Conservation (phyloP, 2,329 filamentous ascomycete species). For the Diplodia seriata region DNA sequence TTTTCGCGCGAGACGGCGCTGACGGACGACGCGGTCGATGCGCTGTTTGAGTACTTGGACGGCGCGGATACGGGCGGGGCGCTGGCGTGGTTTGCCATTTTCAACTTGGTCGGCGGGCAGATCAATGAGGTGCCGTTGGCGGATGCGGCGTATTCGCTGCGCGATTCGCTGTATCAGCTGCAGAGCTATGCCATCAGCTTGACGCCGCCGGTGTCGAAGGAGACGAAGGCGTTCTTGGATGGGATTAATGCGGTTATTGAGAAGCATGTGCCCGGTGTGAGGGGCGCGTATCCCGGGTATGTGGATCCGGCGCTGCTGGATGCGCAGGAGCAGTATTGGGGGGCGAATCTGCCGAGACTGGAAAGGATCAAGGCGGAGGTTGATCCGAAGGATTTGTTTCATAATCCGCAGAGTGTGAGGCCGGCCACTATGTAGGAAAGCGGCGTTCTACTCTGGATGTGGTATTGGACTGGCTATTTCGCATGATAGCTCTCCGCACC, state of each 20-base stretch:
- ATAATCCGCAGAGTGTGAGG: constrained; percentile 46
- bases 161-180: constrained; percentile 45
- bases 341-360: constrained; percentile 45
- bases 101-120: constrained; percentile 45
- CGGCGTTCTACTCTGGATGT: too few relatives aligned
- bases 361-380: constrained; percentile 49
- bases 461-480: too few relatives aligned
- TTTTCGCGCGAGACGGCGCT: constrained; percentile 43
- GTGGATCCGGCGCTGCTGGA: constrained; percentile 56
- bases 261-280: constrained; percentile 40
- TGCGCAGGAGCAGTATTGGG: constrained; percentile 57
- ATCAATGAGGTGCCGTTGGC: constrained; percentile 43
- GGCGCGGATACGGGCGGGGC: constrained; percentile 42
- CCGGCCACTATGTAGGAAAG: constrained; percentile 32
- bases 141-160: constrained; percentile 45
- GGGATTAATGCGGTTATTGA: constrained; percentile 51
- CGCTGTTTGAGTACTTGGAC: constrained; percentile 45
- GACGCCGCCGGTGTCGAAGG: constrained; percentile 42
- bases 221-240: constrained; percentile 50
- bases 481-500: too few relatives aligned
- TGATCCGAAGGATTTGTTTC: constrained; percentile 49
- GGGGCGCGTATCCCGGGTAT: constrained; percentile 61
- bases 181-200: constrained; percentile 49
- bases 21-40: constrained; percentile 43
- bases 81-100: constrained; percentile 46